A percentile compares a stretch with the other conserved stretches of the same genome.
These are phyloP conservation scores for Apiospora saccharicola DNA, from an alignment of 2,329 filamentous ascomycete genomes.

Conservation along the genomic window DNA sequence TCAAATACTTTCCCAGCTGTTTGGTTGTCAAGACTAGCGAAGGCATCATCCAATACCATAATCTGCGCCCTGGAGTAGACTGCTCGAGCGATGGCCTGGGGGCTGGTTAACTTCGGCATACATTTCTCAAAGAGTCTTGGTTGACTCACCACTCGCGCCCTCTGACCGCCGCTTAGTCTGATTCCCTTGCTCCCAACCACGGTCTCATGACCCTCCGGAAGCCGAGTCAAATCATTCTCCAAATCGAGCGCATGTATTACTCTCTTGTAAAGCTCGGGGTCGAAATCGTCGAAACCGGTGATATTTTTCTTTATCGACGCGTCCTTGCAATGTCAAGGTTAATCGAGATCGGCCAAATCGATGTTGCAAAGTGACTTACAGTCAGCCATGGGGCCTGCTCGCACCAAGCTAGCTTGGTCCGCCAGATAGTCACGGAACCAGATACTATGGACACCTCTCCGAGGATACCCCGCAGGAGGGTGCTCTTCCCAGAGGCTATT, in stretches of 20 bases:
- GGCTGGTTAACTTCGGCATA: background rate
- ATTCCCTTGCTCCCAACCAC: slow-evolving; percentile 39
- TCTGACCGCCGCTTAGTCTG: slow-evolving; percentile 40
- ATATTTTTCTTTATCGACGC: slow-evolving; percentile 32
- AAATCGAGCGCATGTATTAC: slow-evolving; percentile 32
- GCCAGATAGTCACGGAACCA: slow-evolving; percentile 18
- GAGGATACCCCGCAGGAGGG: slow-evolving; percentile 26
- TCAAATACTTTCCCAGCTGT: slow-evolving; percentile 27
- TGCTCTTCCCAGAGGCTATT: slow-evolving; percentile 26
- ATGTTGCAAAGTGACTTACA: slow-evolving; percentile 4
- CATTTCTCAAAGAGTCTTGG: background rate
- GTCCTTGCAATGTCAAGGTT: slow-evolving; percentile 3
- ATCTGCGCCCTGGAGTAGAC: slow-evolving; percentile 29
- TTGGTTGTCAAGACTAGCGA: slow-evolving; percentile 30
- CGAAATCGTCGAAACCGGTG: slow-evolving; percentile 29
- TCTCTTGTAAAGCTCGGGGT: slow-evolving; percentile 28
- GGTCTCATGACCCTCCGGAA: slow-evolving; percentile 37
- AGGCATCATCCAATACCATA: slow-evolving; percentile 32
- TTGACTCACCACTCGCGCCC: slow-evolving; percentile 33
- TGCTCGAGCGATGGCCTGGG: slow-evolving; percentile 31
- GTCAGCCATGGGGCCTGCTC: slow-evolving; percentile 34
- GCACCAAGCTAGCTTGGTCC: slow-evolving; percentile 29
- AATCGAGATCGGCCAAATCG: no score
- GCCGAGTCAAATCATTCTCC: slow-evolving; percentile 28
- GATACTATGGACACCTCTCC: slow-evolving; percentile 17